Base-by-base conservation (phyloP, 495 filamentous ascomycete species). In the Trichoderma reesei region DNA sequence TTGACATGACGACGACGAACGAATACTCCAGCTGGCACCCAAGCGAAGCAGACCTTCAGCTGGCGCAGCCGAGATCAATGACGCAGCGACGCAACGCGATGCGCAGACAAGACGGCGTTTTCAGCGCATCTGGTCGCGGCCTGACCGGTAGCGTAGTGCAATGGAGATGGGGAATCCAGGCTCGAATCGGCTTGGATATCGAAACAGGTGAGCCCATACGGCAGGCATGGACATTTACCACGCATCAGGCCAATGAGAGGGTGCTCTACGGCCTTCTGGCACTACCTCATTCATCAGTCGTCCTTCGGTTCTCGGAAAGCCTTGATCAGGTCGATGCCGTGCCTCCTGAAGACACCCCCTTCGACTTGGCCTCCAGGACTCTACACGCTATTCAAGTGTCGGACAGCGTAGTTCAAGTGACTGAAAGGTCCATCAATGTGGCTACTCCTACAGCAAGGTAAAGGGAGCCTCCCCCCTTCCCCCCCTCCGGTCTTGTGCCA, bases 161-260 rank as follows among this genome's bases (percentile, higher is more conserved):
- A 68, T 77, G 90, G 61, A 79, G 89, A 66, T 81, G 87, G 71
- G 90, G 91, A 6, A 73, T 90, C 37, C 84, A 89, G 68, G 90
- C 88, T 14, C 81, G 79, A 60, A 84, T 88, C 65, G 83, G 80
- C 3, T 60, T 86, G 10, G 78, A 82, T 4, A 75, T 86, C 39
- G 78, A 80, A 9, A 78, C 75, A 42, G 69, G 69, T 2, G 70
- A 68, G 5, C 75, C 73, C 3, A 72, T 83, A 16, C 74, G 74
- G 65, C 67, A 72, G 39, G 73, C 74, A 34, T 83, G 81, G 81
- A 69, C 77, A 14, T 70, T 83, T 18, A 71, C 73, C 33, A 68
- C 64, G 59, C 67, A 41, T 20, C 63, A 33, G 6, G 61, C 10
- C 34, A 46, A 39, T 4, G 67, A 68, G 38, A 67, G 67, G 8